Percentiles rank a stretch among this genome's conserved stretches.
These are phyloP conservation scores for Liquidambar formosana DNA, from an alignment of 164 flowering plant species.

Conservation along the genomic window DNA sequence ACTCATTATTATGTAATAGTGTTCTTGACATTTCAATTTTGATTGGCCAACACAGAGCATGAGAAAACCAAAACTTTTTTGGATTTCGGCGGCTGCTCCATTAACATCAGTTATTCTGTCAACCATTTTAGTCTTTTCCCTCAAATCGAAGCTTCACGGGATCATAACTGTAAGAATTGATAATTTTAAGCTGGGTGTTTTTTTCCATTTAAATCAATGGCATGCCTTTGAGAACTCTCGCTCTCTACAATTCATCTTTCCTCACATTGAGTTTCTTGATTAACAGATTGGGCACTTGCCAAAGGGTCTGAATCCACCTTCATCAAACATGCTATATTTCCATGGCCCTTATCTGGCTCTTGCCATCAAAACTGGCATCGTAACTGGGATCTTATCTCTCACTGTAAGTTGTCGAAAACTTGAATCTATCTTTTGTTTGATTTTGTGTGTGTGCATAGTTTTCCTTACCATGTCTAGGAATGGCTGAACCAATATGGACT, in stretches of 20 bases:
- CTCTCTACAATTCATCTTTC: no score
- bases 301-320: slow-evolving; percentile 76
- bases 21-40: background rate
- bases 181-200: background rate
- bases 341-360: slow-evolving; percentile 42
- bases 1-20: background rate
- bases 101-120: slow-evolving; percentile 59
- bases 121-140: slow-evolving; percentile 46
- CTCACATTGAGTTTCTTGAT: background rate
- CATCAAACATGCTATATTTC: slow-evolving; percentile 65
- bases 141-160: slow-evolving; percentile 35
- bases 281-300: slow-evolving; percentile 68
- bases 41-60: slow-evolving; percentile 36
- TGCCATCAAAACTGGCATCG: slow-evolving; percentile 64
- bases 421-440: background rate
- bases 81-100: slow-evolving; percentile 79
- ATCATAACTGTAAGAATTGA: slow-evolving; percentile 43
- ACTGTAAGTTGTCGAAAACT: slow-evolving; percentile 43
- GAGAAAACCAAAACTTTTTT: slow-evolving; percentile 54
- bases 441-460: background rate
- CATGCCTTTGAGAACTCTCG: no score
- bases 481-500: background rate
- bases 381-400: slow-evolving; percentile 69
- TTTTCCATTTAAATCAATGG: no score
- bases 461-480: background rate